Base-by-base conservation (phyloP, 2,329 filamentous ascomycete genomes). In the Herpomyces periplanetae region DNA sequence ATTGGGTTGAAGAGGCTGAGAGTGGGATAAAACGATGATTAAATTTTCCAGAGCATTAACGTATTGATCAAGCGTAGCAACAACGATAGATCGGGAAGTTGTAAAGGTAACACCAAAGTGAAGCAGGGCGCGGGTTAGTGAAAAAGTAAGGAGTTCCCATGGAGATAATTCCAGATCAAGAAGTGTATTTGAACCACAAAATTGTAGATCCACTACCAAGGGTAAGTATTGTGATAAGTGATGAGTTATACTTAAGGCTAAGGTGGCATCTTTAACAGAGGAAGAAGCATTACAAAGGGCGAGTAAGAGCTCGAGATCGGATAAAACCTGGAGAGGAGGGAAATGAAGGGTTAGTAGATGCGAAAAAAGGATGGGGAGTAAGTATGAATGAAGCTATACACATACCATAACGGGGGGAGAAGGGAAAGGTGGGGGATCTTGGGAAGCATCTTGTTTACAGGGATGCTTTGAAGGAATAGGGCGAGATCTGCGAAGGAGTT, bases 241-340 rank as follows among this genome's bases (percentile, higher is more conserved):
- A 13, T 49, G 46, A n/a, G 60, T 52, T 15, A 96, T 52, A 30
- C 57, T 62, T 30, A 65, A 55, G 11, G 71, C 73, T 32, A 64
- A 62, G 24, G 66, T 54, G 16, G 44, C 38, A 17, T 55, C 58
- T 20, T 58, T 49, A 11, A 91, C 48, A 10, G 56, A 50, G 3
- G 69, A 62, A 3, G 73, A 68, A 20, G 75, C 68, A 40, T 73
- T 75, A 45, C 75, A 91, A 11, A 96, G 48, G 16, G 80, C 69
- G 11, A 91, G 43, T 11, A 96, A 49, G 20, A 85, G 65, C 37
- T 96, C 75, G 28, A 87, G 61, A 44, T 96, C 84, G 31, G 66
- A 60, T 20, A 73, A 56, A 20, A 60, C 66, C 69, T 84, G 24
- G 6, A 15, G 7, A 17, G 14, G n/a, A n/a, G n/a, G n/a, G n/a